These are phyloP conservation scores for Comarum palustre DNA, from an alignment of 306 rosid species.

Conservation along the genomic window DNA sequence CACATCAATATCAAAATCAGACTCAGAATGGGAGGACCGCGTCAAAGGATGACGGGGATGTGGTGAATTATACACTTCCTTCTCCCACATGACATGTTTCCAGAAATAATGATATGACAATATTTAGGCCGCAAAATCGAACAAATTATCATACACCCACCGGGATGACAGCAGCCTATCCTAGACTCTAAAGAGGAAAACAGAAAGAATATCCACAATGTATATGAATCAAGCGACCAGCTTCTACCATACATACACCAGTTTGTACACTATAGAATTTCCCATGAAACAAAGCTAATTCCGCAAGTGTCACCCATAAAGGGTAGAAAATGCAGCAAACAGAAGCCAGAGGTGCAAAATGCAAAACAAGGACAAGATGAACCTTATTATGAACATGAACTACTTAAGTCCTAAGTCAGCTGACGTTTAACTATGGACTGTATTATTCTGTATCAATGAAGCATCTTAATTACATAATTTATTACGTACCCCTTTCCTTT, in stretches of 20 bases:
- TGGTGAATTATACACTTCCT: slow-evolving; percentile 13
- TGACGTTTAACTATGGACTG: background rate
- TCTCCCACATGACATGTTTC: slow-evolving; percentile 31
- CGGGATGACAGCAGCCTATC: background rate
- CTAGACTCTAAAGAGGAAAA: no score
- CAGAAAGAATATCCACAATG: background rate
- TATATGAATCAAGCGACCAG: background rate
- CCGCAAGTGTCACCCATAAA: background rate
- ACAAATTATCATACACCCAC: background rate
- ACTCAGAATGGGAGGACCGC: background rate
- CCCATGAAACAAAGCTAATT: background rate
- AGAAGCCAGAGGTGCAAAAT: background rate
- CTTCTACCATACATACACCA: background rate
- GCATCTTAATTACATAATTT: background rate
- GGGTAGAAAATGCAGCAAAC: background rate
- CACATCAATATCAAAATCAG: background rate
- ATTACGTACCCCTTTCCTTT: background rate
- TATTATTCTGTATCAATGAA: background rate
- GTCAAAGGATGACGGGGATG: background rate
- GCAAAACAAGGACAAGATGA: background rate
- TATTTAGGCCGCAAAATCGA: background rate
- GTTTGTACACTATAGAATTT: background rate
- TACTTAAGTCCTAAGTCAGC: background rate
- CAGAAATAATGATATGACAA: background rate
- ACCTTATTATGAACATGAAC: background rate